Percentiles rank a stretch among this genome's conserved stretches.
These are phyloP conservation scores for Cynanchum wilfordii DNA, from an alignment of 257 asterid species.

Conservation along the genomic window DNA sequence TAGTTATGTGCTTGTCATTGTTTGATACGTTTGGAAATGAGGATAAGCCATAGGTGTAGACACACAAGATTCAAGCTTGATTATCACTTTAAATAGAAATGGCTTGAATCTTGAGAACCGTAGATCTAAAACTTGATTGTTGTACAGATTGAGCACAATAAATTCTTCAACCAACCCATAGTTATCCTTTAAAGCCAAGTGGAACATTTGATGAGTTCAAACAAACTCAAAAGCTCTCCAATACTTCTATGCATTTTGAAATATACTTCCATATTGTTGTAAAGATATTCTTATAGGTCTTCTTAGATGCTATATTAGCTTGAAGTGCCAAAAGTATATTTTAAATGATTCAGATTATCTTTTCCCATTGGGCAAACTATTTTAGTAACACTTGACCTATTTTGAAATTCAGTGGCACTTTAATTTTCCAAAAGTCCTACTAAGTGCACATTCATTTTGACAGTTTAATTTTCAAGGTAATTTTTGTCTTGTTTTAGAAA, in stretches of 20 bases:
- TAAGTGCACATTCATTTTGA: too few relatives aligned
- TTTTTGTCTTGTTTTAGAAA: too few relatives aligned
- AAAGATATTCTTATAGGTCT: not conserved
- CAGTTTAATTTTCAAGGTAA: too few relatives aligned
- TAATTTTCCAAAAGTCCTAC: too few relatives aligned
- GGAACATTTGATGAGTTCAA: not conserved
- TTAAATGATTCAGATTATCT: not conserved
- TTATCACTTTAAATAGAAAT: not conserved
- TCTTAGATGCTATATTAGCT: not conserved
- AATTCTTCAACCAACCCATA: not conserved
- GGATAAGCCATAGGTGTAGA: not conserved
- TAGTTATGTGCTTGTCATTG: not conserved
- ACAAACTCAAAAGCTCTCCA: not conserved
- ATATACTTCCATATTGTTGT: not conserved
- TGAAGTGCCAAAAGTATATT: not conserved
- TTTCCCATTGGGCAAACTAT: not conserved
- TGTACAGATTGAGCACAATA: not conserved
- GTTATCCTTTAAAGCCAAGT: not conserved
- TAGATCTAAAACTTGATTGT: not conserved
- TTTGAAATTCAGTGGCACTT: too few relatives aligned
- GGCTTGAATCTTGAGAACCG: not conserved
- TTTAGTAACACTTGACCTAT: too few relatives aligned
- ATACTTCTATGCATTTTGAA: not conserved
- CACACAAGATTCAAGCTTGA: not conserved
- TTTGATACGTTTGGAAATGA: not conserved